Percentiles rank a stretch among this genome's conserved stretches.
Evolutionary conservation across 768 basidiomycete genomes (phyloP).

Genomic region (Boletus edulis): DNA sequence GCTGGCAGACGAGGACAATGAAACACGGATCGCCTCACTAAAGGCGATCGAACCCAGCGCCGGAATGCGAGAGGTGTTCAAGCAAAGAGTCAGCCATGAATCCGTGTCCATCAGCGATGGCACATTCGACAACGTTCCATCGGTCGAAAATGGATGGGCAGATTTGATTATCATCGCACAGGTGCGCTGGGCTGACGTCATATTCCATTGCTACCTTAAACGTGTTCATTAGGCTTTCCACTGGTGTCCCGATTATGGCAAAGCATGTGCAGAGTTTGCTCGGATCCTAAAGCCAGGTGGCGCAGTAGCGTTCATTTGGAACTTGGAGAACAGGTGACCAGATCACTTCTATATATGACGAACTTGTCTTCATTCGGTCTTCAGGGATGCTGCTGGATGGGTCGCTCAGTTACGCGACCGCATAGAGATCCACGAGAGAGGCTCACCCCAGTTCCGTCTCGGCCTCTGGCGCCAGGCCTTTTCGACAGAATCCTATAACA

Average conservation of each 20-base stretch:
- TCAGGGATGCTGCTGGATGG: constrained; percentile 65
- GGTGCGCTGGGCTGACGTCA: constrained; percentile 34
- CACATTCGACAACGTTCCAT: constrained; percentile 59
- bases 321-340: constrained; percentile 74
- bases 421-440: constrained; percentile 66
- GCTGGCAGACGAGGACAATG: constrained; percentile 59
- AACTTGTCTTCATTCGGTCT: background rate
- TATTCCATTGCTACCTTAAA: constrained; percentile 5
- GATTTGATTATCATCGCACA: constrained; percentile 79
- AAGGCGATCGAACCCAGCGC: constrained; percentile 79
- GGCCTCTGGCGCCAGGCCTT: constrained; percentile 73
- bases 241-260: constrained; percentile 83
- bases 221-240: constrained; percentile 70
- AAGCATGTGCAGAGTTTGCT: constrained; percentile 71
- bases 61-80: constrained; percentile 81
- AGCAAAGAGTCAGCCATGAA: constrained; percentile 50
- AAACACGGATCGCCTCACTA: constrained; percentile 48
- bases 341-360: background rate
- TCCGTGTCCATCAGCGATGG: constrained; percentile 59
- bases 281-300: constrained; percentile 80
- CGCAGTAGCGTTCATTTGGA: constrained; percentile 79
- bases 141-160: constrained; percentile 65
- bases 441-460: constrained; percentile 80
- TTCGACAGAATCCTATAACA: constrained; percentile 56
- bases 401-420: constrained; percentile 68